Evolutionary conservation across 441 rosid genomes (phyloP).

Genomic region (Euphorbia schlechtendalii): DNA sequence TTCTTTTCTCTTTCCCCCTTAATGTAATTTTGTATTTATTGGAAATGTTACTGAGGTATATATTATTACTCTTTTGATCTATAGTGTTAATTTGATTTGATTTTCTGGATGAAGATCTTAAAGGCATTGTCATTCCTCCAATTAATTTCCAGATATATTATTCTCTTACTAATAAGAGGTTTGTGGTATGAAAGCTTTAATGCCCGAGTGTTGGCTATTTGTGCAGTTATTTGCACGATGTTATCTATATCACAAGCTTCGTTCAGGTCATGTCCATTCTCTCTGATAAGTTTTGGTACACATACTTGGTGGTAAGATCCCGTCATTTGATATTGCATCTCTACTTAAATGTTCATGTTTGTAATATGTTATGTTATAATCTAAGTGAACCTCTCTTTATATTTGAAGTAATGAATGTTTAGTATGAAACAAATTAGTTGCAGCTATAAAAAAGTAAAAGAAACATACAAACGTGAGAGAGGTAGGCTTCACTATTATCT

Average conservation of each 20-base stretch:
- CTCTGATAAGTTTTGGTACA: constrained; percentile 77
- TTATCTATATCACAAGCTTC: constrained; percentile 72
- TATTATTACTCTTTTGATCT: neutral
- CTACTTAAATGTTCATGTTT: no score
- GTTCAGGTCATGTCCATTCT: constrained; percentile 63
- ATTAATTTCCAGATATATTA: neutral
- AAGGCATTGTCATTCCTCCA: neutral
- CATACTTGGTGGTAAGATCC: constrained; percentile 64
- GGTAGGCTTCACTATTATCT: no score
- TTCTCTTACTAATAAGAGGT: neutral
- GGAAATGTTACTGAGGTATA: neutral
- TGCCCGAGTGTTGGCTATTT: constrained; percentile 13
- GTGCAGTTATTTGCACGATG: constrained; percentile 70
- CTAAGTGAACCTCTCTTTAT: no score
- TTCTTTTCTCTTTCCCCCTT: neutral
- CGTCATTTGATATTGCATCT: neutral
- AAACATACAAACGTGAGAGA: no score
- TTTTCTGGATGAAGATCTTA: neutral
- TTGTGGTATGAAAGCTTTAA: neutral
- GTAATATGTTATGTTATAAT: no score
- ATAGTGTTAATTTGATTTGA: neutral
- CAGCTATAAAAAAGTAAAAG: no score
- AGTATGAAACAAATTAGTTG: no score
- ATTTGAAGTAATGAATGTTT: no score
- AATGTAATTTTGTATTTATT: neutral